Evolutionary conservation across 768 basidiomycete species (phyloP).

Genomic region (Chlorophyllum brunneum): DNA sequence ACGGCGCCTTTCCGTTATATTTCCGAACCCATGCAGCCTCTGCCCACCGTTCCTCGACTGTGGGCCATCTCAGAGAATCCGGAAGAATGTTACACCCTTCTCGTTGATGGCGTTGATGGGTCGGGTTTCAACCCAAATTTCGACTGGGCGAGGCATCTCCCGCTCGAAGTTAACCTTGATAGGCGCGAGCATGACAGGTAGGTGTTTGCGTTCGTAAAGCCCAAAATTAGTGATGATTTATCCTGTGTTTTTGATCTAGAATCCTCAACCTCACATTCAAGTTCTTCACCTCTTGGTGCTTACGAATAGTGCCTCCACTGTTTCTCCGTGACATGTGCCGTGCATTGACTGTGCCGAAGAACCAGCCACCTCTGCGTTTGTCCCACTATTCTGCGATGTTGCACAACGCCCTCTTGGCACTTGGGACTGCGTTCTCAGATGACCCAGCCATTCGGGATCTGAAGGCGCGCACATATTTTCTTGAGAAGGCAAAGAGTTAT

Average conservation of each 20-base stretch:
- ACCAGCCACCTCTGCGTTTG: conserved; percentile 37
- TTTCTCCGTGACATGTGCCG: conserved; percentile 48
- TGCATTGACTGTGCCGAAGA: conserved; percentile 31
- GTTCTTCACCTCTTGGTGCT: conserved; percentile 47
- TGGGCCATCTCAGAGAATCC: conserved; percentile 35
- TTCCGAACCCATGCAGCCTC: conserved; percentile 1
- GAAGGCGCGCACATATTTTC: conserved; percentile 38
- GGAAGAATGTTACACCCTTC: conserved; percentile 35
- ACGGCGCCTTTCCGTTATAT: conserved; percentile 25
- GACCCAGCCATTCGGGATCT: conserved; percentile 39
- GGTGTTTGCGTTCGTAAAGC: conserved; percentile 10
- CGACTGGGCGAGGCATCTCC: conserved; percentile 48
- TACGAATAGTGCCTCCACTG: conserved; percentile 43
- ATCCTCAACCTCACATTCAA: conserved; percentile 45
- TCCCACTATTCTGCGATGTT: conserved; percentile 70
- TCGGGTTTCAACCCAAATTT: conserved; percentile 40
- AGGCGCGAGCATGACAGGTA: conserved; percentile 43
- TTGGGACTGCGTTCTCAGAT: conserved; percentile 41
- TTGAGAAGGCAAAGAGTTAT: conserved; percentile 38
- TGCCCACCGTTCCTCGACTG: conserved; percentile 27
- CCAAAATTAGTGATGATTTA: conserved; percentile 1
- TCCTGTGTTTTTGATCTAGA: conserved; percentile 19
- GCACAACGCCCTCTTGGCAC: conserved; percentile 58
- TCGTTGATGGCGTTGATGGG: conserved; percentile 36
- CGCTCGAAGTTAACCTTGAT: conserved; percentile 36